Evolutionary conservation across 257 asterid genomes (phyloP).

Genomic region (Solanum clarkiae): DNA sequence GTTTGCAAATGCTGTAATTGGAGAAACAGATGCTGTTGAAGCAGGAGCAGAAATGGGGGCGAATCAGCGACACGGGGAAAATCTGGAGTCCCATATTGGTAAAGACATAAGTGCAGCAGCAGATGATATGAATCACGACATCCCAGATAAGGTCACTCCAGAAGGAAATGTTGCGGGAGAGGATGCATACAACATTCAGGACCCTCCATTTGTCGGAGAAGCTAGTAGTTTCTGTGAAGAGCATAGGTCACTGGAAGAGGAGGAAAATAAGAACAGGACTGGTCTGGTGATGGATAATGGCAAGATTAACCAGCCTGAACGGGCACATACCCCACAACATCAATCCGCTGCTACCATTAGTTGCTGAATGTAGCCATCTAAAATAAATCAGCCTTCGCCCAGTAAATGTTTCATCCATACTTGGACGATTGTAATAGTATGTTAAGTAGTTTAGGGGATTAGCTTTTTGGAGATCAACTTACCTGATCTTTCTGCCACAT

Average conservation of each 20-base stretch:
- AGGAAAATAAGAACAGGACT: conserved; percentile 20
- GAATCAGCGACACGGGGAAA: not conserved
- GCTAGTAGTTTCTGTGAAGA: not conserved
- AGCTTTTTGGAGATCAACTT: not conserved
- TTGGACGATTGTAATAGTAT: not conserved
- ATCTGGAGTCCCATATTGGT: not conserved
- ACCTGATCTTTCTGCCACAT: not conserved
- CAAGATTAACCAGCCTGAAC: conserved; percentile 32
- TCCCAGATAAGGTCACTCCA: not conserved
- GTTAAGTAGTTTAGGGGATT: not conserved
- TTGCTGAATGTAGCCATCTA: conserved; percentile 31
- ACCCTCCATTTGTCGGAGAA: not conserved
- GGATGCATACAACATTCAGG: not conserved
- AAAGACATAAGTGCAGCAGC: not conserved
- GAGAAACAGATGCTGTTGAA: not conserved
- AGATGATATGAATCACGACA: not conserved
- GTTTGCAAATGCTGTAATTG: not conserved
- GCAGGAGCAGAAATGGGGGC: not conserved
- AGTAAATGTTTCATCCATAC: not conserved
- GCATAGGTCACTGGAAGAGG: conserved; percentile 12
- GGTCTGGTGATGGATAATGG: conserved; percentile 25
- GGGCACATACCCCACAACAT: conserved; percentile 24
- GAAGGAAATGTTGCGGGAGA: not conserved
- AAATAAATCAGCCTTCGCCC: not conserved
- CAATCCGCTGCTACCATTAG: conserved; percentile 61